phyloP scores from a whole-genome alignment of 1,284 basidiomycete genomes.

The Vanrija humicola region DNA sequence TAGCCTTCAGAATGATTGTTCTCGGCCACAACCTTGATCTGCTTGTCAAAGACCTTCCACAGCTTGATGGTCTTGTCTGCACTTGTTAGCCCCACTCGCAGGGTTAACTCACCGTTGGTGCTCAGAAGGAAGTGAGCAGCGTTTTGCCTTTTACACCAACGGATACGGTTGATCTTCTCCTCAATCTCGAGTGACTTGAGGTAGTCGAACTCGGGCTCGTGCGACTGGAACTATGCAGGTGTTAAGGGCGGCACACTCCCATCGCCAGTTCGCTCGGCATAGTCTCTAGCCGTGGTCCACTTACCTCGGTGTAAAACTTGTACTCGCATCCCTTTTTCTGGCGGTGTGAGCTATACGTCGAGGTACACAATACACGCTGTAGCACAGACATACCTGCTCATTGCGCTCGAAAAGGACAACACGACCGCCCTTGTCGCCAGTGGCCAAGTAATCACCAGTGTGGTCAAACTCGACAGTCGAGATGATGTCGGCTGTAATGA shows the following conservation, averaged over 20 bases:
- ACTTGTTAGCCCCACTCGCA: not conserved
- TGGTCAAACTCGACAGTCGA: constrained; percentile 99
- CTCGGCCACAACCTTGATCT: constrained; percentile 90
- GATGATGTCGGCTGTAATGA: constrained; percentile 85
- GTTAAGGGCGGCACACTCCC: not conserved
- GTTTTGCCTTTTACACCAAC: constrained; percentile 99
- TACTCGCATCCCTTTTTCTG: constrained; percentile 99
- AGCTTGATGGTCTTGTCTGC: constrained; percentile 99
- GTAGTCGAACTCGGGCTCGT: constrained; percentile 99
- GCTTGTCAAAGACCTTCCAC: constrained; percentile 99
- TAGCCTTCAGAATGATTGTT: constrained; percentile 88
- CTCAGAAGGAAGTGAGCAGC: constrained; percentile 94
- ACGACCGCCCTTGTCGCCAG: constrained; percentile 97
- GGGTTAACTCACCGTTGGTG: constrained; percentile 72
- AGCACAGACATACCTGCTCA: constrained; percentile 69
- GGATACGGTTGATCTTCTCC: constrained; percentile 99
- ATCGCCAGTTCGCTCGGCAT: not conserved
- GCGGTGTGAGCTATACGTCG: not conserved
- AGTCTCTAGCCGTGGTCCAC: constrained; percentile 2
- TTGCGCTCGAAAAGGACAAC: constrained; percentile 99
- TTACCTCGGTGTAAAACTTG: constrained; percentile 95
- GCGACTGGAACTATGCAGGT: constrained; percentile 69
- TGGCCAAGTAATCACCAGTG: constrained; percentile 98
- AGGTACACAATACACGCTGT: not conserved
- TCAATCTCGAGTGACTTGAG: constrained; percentile 99